Conservation (phyloP, 2,329 filamentous ascomycete species). For the Alternaria sp. region DNA sequence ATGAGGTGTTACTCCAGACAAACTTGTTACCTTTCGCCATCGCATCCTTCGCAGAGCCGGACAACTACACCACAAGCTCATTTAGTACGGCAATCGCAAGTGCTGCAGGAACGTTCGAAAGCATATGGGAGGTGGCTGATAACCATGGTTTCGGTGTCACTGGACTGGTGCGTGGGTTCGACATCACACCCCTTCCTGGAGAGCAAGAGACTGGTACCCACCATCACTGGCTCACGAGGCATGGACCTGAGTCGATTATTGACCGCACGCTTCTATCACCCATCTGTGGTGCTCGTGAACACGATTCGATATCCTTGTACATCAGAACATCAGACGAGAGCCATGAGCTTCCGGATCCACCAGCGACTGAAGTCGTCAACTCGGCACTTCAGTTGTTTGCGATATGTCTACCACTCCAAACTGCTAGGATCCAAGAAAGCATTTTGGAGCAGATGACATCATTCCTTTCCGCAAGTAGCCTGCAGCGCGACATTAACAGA, state of each 20-base stretch:
- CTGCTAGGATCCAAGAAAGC: constrained; percentile 92
- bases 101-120: constrained; percentile 87
- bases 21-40: constrained; percentile 90
- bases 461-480: constrained; percentile 77
- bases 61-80: constrained; percentile 83
- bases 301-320: constrained; percentile 86
- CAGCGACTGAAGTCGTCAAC: constrained; percentile 92
- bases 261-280: constrained; percentile 65
- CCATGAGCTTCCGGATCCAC: constrained; percentile 70
- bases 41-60: constrained; percentile 89
- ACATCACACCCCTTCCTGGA: constrained; percentile 72
- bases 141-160: constrained; percentile 95
- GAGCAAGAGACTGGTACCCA: constrained; percentile 52
- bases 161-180: constrained; percentile 79
- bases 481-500: constrained; percentile 85
- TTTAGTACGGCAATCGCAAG: constrained; percentile 90
- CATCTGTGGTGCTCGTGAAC: constrained; percentile 82
- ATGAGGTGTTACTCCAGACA: constrained; percentile 85
- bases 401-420: constrained; percentile 86
- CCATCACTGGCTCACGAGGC: constrained; percentile 60
- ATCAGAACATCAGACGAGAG: constrained; percentile 60
- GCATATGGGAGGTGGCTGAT: constrained; percentile 92
- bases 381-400: constrained; percentile 92
- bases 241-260: constrained; percentile 68
- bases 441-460: constrained; percentile 92